Evolutionary conservation across 2,329 filamentous ascomycete genomes (phyloP).

Genomic region (Chaetomium globosum): DNA sequence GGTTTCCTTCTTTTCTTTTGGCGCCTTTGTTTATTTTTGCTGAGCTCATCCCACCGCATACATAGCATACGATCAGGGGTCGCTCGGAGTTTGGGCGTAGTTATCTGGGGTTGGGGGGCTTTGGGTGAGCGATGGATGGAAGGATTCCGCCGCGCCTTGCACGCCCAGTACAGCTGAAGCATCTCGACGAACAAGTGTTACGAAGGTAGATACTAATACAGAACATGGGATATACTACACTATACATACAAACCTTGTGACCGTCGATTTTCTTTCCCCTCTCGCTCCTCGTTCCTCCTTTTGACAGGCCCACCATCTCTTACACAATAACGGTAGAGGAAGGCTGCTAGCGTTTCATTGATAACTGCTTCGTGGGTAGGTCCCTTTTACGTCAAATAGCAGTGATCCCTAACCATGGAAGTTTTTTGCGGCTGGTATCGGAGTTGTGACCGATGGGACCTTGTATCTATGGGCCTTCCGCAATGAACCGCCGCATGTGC

Average conservation of each 20-base stretch:
- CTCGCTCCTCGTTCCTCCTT: neutral
- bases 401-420: neutral
- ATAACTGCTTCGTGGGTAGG: neutral
- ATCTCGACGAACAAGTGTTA: neutral
- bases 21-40: slow-evolving; percentile 9
- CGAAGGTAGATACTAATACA: neutral
- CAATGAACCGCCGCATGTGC: slow-evolving; percentile 3
- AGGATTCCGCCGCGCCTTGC: slow-evolving; percentile 6
- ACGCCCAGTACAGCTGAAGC: neutral
- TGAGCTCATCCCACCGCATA: neutral
- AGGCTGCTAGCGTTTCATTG: neutral
- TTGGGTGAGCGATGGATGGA: slow-evolving; percentile 12
- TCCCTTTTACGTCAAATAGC: neutral
- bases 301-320: neutral
- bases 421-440: slow-evolving; percentile 1
- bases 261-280: too few species aligned
- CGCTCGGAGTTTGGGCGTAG: slow-evolving; percentile 7
- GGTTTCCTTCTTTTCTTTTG: slow-evolving; percentile 2
- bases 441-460: neutral
- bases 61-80: neutral
- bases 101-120: neutral
- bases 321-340: neutral
- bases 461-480: neutral
- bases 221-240: neutral
- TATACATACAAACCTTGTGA: neutral